These are phyloP conservation scores for Talaromyces sp. DNA, from an alignment of 2,329 filamentous ascomycete genomes.

Conservation along the genomic window DNA sequence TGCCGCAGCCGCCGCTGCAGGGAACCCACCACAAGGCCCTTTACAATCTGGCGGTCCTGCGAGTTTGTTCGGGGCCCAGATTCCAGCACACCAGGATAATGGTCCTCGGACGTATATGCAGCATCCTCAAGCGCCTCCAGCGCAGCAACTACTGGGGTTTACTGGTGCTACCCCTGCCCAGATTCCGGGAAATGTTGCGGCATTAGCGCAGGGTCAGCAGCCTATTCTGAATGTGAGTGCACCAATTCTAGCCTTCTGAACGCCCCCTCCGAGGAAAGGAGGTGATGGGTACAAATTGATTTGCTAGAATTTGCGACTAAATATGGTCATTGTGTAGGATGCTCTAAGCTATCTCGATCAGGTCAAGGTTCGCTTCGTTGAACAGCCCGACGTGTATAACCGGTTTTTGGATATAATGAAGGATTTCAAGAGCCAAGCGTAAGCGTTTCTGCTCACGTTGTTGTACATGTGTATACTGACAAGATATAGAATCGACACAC, in stretches of 20 bases:
- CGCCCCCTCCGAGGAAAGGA: neutral
- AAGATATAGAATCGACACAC: slow-evolving; percentile 74
- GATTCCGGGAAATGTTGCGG: slow-evolving; percentile 49
- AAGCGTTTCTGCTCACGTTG: slow-evolving; percentile 36
- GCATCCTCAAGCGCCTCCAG: slow-evolving; percentile 52
- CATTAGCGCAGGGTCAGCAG: slow-evolving; percentile 71
- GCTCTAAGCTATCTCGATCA: slow-evolving; percentile 95
- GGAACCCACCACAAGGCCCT: slow-evolving; percentile 46
- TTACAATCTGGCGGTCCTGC: slow-evolving; percentile 57
- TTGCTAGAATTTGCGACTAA: neutral
- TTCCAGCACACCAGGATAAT: slow-evolving; percentile 53
- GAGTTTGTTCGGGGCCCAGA: slow-evolving; percentile 64
- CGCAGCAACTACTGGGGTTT: slow-evolving; percentile 50
- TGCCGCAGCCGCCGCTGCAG: slow-evolving; percentile 48
- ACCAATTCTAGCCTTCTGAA: neutral
- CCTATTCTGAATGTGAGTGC: slow-evolving; percentile 65
- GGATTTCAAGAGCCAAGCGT: slow-evolving; percentile 97
- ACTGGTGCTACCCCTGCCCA: slow-evolving; percentile 40
- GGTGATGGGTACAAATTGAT: neutral
- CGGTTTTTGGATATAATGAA: slow-evolving; percentile 99
- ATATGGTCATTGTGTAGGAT: slow-evolving; percentile 43
- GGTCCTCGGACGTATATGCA: slow-evolving; percentile 56
- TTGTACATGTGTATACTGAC: neutral
- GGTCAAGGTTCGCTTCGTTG: slow-evolving; percentile 95
- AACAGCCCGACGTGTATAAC: slow-evolving; percentile 96